Evolutionary conservation across 441 rosid species (phyloP).

Genomic region (Brassica balearica): DNA sequence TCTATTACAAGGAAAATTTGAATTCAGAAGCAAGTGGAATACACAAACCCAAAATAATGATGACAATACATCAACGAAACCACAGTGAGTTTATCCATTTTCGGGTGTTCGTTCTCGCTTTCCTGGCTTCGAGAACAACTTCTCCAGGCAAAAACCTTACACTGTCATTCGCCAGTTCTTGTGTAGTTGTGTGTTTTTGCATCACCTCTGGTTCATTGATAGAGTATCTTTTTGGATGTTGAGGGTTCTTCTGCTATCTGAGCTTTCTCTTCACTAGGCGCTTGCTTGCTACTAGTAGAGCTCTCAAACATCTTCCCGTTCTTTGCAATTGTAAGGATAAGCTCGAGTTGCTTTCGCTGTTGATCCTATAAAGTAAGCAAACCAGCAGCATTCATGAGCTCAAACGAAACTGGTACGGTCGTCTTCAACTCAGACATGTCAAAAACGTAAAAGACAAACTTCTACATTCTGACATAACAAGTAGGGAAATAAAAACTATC

Average conservation of each 20-base stretch:
- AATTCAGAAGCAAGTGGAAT: background rate
- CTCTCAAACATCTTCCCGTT: slow-evolving; percentile 64
- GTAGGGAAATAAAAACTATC: no score
- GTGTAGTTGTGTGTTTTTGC: slow-evolving; percentile 28
- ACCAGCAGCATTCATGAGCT: slow-evolving; percentile 27
- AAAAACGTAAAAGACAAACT: background rate
- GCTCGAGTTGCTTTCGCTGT: slow-evolving; percentile 85
- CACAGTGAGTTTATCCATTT: slow-evolving; percentile 12
- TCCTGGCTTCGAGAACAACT: slow-evolving; percentile 23
- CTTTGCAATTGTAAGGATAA: slow-evolving; percentile 82
- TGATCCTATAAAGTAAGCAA: slow-evolving; percentile 68
- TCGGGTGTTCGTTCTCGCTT: background rate
- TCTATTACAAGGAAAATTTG: slow-evolving; percentile 3
- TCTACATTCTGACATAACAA: background rate
- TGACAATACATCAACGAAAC: slow-evolving; percentile 30
- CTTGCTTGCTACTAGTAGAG: slow-evolving; percentile 42
- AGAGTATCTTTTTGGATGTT: slow-evolving; percentile 38
- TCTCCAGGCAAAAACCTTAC: slow-evolving; percentile 4
- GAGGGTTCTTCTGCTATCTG: slow-evolving; percentile 35
- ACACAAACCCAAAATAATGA: slow-evolving; percentile 35
- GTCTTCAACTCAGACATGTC: slow-evolving; percentile 5
- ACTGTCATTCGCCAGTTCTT: background rate
- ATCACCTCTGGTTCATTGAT: slow-evolving; percentile 30
- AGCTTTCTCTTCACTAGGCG: slow-evolving; percentile 42
- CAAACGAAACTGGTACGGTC: background rate